Base-by-base conservation (phyloP, 495 filamentous ascomycete species). In the Aspergillus nidulans region DNA sequence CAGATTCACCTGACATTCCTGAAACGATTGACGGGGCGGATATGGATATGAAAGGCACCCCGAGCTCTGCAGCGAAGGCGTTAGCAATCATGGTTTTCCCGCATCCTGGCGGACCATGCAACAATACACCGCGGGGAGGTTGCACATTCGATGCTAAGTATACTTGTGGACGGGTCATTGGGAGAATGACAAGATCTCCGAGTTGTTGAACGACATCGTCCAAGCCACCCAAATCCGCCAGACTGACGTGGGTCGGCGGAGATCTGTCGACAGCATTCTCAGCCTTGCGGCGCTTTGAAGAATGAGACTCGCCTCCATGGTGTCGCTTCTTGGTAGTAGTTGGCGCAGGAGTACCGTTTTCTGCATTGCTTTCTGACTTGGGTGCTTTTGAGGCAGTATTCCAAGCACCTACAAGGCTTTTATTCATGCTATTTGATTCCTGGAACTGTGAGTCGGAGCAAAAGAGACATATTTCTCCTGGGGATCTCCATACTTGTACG, bases 1-100 rank as follows among this genome's bases (percentile, higher is more conserved):
- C 94, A 0, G 90, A 96, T 63, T 97, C 92, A 59, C 92, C 92
- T 15, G 91, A 96, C 87, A 96, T 96, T 2, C 94, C 92, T 16
- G 89, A 90, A 0, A 97, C 85, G 16, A 97, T 80, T 0, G 90
- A 92, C 10, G 94, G 91, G 0, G 90, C 94, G 2, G 90, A 90
- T 13, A 97, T 85, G 2, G 91, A 83, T 49, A 97, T 86, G 67
- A 92, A 97, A 0, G 92, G 85, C 12, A 94, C 82, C 2, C 88
- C 90, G 21, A 96, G 75, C 53, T 88, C 86, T 15, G 90, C 88
- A 5, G 92, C 94, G 65, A 92, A 89, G 2, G 92, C 92, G 63
- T 92, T 89, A 1, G 90, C 91, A 47, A 97, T 85, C 77, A 92
- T 87, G 0, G 92, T 97, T 71, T 97, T 97, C 54, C 92, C 92